These are phyloP conservation scores for Botrytis porri DNA, from an alignment of 2,329 filamentous ascomycete genomes.

Conservation along the genomic window DNA sequence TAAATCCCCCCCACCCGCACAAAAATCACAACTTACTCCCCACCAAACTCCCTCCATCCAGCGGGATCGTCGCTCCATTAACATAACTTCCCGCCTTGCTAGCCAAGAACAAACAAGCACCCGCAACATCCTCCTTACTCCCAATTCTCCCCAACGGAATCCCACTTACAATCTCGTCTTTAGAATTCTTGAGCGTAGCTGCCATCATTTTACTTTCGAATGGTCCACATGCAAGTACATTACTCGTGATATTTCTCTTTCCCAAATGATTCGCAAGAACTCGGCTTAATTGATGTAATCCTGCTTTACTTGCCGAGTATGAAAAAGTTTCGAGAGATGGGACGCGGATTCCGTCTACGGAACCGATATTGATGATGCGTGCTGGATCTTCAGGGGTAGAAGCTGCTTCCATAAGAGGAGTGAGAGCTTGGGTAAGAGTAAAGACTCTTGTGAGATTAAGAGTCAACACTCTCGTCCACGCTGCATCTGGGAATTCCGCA, in stretches of 20 bases:
- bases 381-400: conserved; percentile 46
- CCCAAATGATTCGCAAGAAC: conserved; percentile 63
- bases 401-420: conserved; percentile 58
- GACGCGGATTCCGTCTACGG: conserved; percentile 59
- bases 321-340: conserved; percentile 58
- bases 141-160: conserved; percentile 68
- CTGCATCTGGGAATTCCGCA: conserved; percentile 56
- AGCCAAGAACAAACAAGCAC: conserved; percentile 66
- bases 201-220: conserved; percentile 74
- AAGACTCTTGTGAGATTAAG: conserved; percentile 63
- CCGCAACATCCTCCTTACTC: conserved; percentile 64
- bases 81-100: conserved; percentile 65
- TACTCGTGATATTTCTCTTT: conserved; percentile 58
- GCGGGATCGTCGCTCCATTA: conserved; percentile 61
- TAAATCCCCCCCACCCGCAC: not conserved
- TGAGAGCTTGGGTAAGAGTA: conserved; percentile 61
- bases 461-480: conserved; percentile 58
- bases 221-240: conserved; percentile 69
- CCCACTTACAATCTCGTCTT: conserved; percentile 53
- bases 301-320: conserved; percentile 61
- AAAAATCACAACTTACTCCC: conserved; percentile 44
- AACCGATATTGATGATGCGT: conserved; percentile 63
- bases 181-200: conserved; percentile 58
- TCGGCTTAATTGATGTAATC: conserved; percentile 60
- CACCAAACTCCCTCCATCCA: conserved; percentile 57